Evolutionary conservation across 768 basidiomycete genomes (phyloP), one percentile per base, ranked within the genome.

Genomic region (Boletus sp.): DNA sequence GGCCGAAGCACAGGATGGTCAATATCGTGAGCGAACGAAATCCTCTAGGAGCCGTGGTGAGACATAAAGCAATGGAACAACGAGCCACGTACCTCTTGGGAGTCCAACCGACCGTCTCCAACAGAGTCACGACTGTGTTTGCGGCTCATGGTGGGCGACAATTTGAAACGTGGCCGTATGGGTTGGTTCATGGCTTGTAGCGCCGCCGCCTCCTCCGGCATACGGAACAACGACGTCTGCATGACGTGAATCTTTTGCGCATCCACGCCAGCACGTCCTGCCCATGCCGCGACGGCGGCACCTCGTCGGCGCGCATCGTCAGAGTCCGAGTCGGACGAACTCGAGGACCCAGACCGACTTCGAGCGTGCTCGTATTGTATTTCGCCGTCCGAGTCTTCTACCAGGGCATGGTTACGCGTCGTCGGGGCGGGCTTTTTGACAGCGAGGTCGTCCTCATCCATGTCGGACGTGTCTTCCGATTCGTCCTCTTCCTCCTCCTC

Each of bases 161-260:
- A 52, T 71, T 64, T 71, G 58, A 61, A 72, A 61, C 68, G 73
- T 18, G 71, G 59, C 15, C 72, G 72, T 41, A 70, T 44, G 56
- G 76, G 71, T 58, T 80, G 73, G 57, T 79, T 80, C 62, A 83
- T 64, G 35, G 81, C 82, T 61, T 79, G 81, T 54, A 89, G 75
- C 2, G 83, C 83, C 2, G 81, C 87, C 14, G 83, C 86, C 65
- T 89, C 87, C 67, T 90, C 88, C 14, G 86, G 86, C 69, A 84
- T 78, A 45, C 87, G 81, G 67, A 96, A 96, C 51, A 96, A 74
- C 35, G 90, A 88, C 0, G 90, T 85, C 66, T 96, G 94, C 94
- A 96, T 96, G 52, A 95, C 90, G 65, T 93, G 90, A 80, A 94
- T 85, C 73, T 86, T 88, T 70, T 92, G 90, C 14, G 87, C 80